Evolutionary conservation across 1,284 basidiomycete genomes (phyloP), one percentile per base, ranked within the genome.

Genomic region (Cutaneotrichosporon mucoides): DNA sequence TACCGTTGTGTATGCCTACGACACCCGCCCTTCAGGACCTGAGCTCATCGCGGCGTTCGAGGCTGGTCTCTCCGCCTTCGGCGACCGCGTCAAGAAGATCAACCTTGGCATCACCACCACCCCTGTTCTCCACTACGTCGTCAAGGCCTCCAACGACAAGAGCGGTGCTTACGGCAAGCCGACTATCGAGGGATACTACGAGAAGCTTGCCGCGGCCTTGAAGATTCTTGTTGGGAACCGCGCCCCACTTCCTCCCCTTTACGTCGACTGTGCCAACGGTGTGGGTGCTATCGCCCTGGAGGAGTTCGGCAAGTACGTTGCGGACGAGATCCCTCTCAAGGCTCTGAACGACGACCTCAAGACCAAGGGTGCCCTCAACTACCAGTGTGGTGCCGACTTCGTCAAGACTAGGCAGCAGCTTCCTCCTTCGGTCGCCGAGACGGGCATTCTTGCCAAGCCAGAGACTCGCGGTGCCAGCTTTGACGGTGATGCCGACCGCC

Each of bases 191-290:
- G 93, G 92, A 2, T 99, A 99, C 78, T 88, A 88, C 71, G 76
- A 82, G 66, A 99, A 97, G 80, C 83, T 97, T 48, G 85, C 87
- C n/a, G 77, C 75, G 15, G 89, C 95, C 2, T 99, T 91, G 80
- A 88, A 88, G 75, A 90, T 86, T 66, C 84, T 99, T 51, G 83
- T 96, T 55, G 88, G 66, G 83, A 88, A 76, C 73, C 82, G 48
- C 66, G 77, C 83, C 34, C 80, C 84, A 10, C 66, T 76, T 11
- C 51, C 70, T 4, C 51, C 70, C 3, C 76, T 99, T 41, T 78
- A 90, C 13, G 84, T 99, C 44, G 96, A 99, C 77, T 99, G 96
- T 75, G 96, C 96, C 35, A 99, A 99, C 72, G 96, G 96, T 35
- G 96, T 99, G 34, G 96, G 96, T 41, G 86, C 90, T 8, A 80